phyloP scores from a whole-genome alignment of 208 protist genomes.

The Trypanosoma scelopori region DNA sequence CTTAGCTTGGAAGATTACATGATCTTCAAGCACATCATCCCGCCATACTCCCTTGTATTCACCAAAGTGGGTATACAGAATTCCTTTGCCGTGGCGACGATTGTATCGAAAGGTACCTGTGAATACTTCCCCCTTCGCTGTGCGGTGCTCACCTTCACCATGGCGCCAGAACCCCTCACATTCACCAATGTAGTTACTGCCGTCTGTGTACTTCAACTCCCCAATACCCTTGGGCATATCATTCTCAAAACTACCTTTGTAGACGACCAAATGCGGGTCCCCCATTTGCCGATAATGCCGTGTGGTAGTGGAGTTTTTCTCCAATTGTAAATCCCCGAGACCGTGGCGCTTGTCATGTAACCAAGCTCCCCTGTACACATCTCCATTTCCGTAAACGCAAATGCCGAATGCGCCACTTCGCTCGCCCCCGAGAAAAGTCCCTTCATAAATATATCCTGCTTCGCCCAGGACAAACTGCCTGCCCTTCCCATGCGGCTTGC shows the following conservation, averaged over 20 bases:
- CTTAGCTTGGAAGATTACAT: constrained; percentile 28
- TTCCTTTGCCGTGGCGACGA: constrained; percentile 50
- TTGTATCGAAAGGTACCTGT: constrained; percentile 55
- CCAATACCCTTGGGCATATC: constrained; percentile 36
- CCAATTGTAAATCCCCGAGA: constrained; percentile 51
- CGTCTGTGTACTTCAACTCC: constrained; percentile 67
- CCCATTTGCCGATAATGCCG: constrained; percentile 9
- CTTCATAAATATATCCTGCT: constrained; percentile 70
- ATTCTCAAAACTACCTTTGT: constrained; percentile 60
- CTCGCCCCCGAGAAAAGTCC: constrained; percentile 45
- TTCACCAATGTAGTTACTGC: constrained; percentile 54
- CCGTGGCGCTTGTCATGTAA: constrained; percentile 61
- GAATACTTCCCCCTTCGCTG: constrained; percentile 57
- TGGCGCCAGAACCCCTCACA: constrained; percentile 45
- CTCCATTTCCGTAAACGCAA: constrained; percentile 71
- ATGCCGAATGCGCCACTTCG: constrained; percentile 58
- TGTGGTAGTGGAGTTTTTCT: constrained; percentile 1
- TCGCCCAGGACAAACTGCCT: constrained; percentile 44
- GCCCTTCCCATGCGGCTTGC: constrained; percentile 60
- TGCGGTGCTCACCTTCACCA: constrained; percentile 54
- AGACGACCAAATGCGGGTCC: constrained; percentile 21
- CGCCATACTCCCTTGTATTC: constrained; percentile 63
- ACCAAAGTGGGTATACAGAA: constrained; percentile 34
- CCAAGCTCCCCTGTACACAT: constrained; percentile 78
- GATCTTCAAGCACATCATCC: constrained; percentile 45